Conservation (phyloP, 2,329 filamentous ascomycete genomes). For the Shiraia sp. region DNA sequence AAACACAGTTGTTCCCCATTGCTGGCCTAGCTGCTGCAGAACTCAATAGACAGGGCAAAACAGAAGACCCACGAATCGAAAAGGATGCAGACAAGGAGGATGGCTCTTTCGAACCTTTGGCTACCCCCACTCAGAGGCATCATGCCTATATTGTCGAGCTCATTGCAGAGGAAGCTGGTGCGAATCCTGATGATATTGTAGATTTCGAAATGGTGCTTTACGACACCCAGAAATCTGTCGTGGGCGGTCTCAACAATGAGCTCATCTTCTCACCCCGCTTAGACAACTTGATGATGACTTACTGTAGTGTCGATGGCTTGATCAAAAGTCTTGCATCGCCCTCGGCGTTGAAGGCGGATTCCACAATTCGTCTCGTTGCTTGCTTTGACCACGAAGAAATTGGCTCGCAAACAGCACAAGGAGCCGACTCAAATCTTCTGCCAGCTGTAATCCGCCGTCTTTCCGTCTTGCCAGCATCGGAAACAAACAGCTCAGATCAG, state of each 20-base stretch:
- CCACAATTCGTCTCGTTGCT: constrained; percentile 84
- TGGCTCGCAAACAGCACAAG: constrained; percentile 88
- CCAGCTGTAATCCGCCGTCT: constrained; percentile 85
- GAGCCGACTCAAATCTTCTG: constrained; percentile 88
- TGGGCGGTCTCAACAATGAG: constrained; percentile 90
- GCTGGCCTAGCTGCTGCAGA: constrained; percentile 84
- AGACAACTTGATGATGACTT: constrained; percentile 96
- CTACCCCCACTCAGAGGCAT: constrained; percentile 78
- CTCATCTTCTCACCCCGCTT: constrained; percentile 95
- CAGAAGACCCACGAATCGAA: constrained; percentile 44
- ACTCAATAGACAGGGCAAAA: constrained; percentile 73
- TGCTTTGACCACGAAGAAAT: constrained; percentile 99
- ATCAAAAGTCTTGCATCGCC: constrained; percentile 73
- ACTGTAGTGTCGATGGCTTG: constrained; percentile 83
- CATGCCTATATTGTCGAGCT: constrained; percentile 85
- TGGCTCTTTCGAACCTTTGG: constrained; percentile 70
- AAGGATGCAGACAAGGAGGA: constrained; percentile 48
- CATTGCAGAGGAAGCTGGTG: constrained; percentile 77
- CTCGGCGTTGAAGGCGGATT: constrained; percentile 71
- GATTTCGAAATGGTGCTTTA: constrained; percentile 98
- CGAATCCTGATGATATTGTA: constrained; percentile 70
- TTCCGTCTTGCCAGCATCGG: constrained; percentile 71
- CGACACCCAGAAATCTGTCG: constrained; percentile 86
- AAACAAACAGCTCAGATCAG: constrained; percentile 59
- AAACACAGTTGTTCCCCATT: constrained; percentile 93